Evolutionary conservation across 495 filamentous ascomycete species (phyloP), one percentile per base, ranked within the genome.

Genomic region (Aspergillus funiculosus): DNA sequence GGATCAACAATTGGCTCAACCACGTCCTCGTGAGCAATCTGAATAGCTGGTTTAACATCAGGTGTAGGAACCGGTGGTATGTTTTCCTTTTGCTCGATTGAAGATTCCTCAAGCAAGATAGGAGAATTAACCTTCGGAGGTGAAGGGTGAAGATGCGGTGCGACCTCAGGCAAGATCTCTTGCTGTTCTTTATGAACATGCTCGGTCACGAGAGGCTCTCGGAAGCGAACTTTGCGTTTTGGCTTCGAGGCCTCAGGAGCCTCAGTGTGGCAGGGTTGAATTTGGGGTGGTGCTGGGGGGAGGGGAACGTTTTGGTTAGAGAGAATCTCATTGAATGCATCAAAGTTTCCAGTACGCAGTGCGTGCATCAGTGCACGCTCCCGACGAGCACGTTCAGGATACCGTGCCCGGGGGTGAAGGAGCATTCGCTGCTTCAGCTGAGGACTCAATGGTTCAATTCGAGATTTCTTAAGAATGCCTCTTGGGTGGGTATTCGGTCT

Each of bases 1-100:
- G 62, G 61, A 31, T 67, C 60, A 11, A 59, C 54, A 1, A 48
- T 43, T 8, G 37, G 32, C 39, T 53, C 54, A 5, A 35, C 27
- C 29, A 56, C 48, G 34, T 54, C 37, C 7, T 39, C 21, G 5
- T 19, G 2, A 36, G 14, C 6, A 43, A 46, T 27, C 21, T 45
- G 19, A 28, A 30, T 7, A 25, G 14, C 39, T 27, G 10, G 40
- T 19, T 39, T 34, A 11, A 25, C 13, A n/a, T 6, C 18, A 7
- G 26, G 19, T n/a, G 19, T 15, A 15, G 30, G 6, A 11, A 13
- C 11, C 7, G 51, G 46, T 1, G 41, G 45, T 5, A 48, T 42
- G 14, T 54, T 54, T 35, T 54, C 44, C 22, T 49, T 50, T 20
- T 50, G 31, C 14, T 50, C 40, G 13, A 28, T 39, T 14, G 19